phyloP scores from a whole-genome alignment of 2,329 filamentous ascomycete species.

The Orbilia brochopaga region DNA sequence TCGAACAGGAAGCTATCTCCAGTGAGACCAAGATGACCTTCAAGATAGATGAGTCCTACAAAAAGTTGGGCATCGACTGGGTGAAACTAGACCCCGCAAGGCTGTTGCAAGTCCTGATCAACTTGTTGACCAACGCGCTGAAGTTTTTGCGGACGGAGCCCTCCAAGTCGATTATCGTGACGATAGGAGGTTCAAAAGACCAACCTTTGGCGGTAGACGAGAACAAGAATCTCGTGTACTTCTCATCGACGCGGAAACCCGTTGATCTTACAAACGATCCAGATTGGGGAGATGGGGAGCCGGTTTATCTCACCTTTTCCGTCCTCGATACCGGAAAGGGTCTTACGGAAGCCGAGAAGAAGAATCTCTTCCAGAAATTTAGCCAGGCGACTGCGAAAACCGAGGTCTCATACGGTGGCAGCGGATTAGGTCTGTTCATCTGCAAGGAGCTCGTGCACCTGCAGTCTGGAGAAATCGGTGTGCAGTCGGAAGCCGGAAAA shows the following conservation, averaged over 20 bases:
- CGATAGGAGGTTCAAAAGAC: conserved; percentile 68
- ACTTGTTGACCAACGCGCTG: conserved; percentile 65
- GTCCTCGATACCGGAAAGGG: conserved; percentile 80
- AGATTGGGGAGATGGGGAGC: conserved; percentile 62
- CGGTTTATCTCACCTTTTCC: conserved; percentile 72
- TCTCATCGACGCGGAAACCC: conserved; percentile 56
- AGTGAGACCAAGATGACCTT: conserved; percentile 76
- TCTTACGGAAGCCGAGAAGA: conserved; percentile 66
- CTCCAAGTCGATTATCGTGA: conserved; percentile 68
- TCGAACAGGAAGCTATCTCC: conserved; percentile 74
- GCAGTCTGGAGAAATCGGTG: conserved; percentile 78
- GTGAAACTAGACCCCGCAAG: conserved; percentile 77
- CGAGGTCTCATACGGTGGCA: conserved; percentile 75
- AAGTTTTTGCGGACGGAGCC: conserved; percentile 70
- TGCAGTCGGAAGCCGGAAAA: conserved; percentile 69
- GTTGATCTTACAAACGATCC: conserved; percentile 52
- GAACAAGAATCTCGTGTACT: conserved; percentile 55
- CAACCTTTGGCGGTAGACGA: conserved; percentile 56
- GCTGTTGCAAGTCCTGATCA: conserved; percentile 76
- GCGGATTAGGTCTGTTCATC: conserved; percentile 75
- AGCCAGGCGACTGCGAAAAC: conserved; percentile 59
- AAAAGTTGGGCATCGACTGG: conserved; percentile 71
- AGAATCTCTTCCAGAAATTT: conserved; percentile 54
- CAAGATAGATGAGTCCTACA: conserved; percentile 71
- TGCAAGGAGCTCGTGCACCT: conserved; percentile 76